These are phyloP conservation scores for Fallopia convolvulus DNA, from an alignment of 148 eudicot species.

Conservation along the genomic window DNA sequence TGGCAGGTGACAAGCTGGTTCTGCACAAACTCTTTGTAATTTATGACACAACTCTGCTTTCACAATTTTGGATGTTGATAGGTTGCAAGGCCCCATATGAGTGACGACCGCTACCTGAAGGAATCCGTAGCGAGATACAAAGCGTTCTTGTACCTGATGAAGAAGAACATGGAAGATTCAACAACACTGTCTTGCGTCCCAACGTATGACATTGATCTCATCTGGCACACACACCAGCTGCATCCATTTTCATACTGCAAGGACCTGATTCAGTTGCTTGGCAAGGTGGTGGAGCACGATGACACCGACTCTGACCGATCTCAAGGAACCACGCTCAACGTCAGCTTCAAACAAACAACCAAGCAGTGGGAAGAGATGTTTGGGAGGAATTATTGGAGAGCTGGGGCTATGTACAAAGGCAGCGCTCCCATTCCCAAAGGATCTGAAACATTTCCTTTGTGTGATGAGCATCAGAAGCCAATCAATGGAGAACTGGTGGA, in stretches of 20 bases:
- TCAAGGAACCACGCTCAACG: slow-evolving; percentile 77
- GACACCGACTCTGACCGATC: slow-evolving; percentile 91
- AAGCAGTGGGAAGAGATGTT: slow-evolving; percentile 70
- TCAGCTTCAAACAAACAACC: slow-evolving; percentile 71
- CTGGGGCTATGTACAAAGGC: slow-evolving; percentile 94
- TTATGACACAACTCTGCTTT: too few relatives aligned
- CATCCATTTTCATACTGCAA: slow-evolving; percentile 56
- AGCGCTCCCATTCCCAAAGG: slow-evolving; percentile 50
- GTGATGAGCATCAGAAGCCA: background rate
- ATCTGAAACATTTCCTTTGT: background rate
- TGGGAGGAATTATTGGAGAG: slow-evolving; percentile 82
- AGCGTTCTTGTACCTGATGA: slow-evolving; percentile 81
- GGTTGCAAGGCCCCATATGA: slow-evolving; percentile 74
- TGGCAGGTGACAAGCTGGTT: slow-evolving; percentile 52
- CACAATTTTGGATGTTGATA: slow-evolving; percentile 16
- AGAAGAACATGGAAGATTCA: slow-evolving; percentile 53
- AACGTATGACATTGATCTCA: slow-evolving; percentile 88
- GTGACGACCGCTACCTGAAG: slow-evolving; percentile 53
- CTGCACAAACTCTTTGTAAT: background rate
- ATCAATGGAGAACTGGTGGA: background rate
- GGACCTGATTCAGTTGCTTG: slow-evolving; percentile 48
- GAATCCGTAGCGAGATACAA: slow-evolving; percentile 88
- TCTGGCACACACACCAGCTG: slow-evolving; percentile 96
- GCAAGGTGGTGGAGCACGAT: slow-evolving; percentile 84
- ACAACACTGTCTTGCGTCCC: slow-evolving; percentile 68